phyloP scores from a whole-genome alignment of 2,329 filamentous ascomycete species.

The Microsporum audouinii region DNA sequence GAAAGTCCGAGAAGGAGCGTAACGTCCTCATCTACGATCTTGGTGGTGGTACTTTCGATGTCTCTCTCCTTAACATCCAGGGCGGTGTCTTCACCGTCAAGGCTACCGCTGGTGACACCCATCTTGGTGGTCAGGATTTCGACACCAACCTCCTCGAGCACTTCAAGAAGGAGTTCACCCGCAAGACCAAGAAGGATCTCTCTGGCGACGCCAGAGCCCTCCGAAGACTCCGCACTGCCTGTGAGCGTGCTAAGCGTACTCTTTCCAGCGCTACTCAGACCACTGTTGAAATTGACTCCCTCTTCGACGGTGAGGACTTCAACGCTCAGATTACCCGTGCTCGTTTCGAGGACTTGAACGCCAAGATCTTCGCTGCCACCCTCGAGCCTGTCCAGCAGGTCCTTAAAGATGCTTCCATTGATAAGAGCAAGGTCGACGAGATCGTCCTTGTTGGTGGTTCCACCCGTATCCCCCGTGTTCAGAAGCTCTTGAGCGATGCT shows the following conservation, averaged over 20 bases:
- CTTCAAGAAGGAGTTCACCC: slow-evolving; percentile 89
- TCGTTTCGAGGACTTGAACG: slow-evolving; percentile 97
- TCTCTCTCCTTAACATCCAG: slow-evolving; percentile 96
- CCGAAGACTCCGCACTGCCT: slow-evolving; percentile 90
- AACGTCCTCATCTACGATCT: slow-evolving; percentile 99
- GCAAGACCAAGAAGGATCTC: slow-evolving; percentile 60
- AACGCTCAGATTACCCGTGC: slow-evolving; percentile 95
- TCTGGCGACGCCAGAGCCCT: slow-evolving; percentile 74
- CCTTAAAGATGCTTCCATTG: slow-evolving; percentile 77
- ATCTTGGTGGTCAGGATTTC: slow-evolving; percentile 92
- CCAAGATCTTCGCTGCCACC: slow-evolving; percentile 86
- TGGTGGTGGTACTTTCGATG: slow-evolving; percentile 99
- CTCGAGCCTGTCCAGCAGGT: slow-evolving; percentile 94
- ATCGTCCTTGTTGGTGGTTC: slow-evolving; percentile 98
- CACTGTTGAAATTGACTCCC: slow-evolving; percentile 95
- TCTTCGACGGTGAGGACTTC: slow-evolving; percentile 97
- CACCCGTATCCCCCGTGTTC: slow-evolving; percentile 96
- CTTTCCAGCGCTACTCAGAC: slow-evolving; percentile 95
- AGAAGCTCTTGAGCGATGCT: slow-evolving; percentile 98
- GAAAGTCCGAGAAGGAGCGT: slow-evolving; percentile 94
- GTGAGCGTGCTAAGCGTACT: slow-evolving; percentile 98
- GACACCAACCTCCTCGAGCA: slow-evolving; percentile 91
- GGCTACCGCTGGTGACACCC: slow-evolving; percentile 94
- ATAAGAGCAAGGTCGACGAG: slow-evolving; percentile 90
- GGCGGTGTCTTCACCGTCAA: slow-evolving; percentile 99